Evolutionary conservation across 192 early-diverging fungal species (phyloP), one percentile per base, ranked within the genome.

Genomic region (Mortierella antarctica): DNA sequence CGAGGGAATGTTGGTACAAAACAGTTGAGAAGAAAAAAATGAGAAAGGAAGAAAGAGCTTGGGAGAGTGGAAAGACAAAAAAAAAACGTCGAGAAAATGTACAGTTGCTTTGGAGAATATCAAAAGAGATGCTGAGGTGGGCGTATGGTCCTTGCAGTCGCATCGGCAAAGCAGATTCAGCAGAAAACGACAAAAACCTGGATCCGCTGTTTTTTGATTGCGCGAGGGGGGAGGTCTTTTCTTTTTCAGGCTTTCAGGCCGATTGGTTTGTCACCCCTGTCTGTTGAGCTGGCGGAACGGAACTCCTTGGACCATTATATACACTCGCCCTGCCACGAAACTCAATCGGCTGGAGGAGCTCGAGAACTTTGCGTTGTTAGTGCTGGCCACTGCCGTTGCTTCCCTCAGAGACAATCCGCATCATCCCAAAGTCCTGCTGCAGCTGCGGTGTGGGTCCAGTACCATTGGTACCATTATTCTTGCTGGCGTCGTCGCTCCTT

Each of bases 361-460:
- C 45, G 45, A 44, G 5, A 6, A 13, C 13, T 11, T 11, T 44
- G 18, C 31, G 40, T 56, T 18, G 61, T 62, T 74, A 74, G 73
- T 67, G 67, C 48, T 74, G 73, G 39, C 73, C 73, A 31, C 31
- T 31, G 7, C 65, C 44, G 46, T 53, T 74, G 58, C 57, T 46
- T 11, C 65, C 53, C 10, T 55, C 59, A 31, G 77, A 62, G 21
- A 80, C 70, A 44, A 80, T 71, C 47, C 77, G 58, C 77, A 80
- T 72, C 77, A 80, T 80, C 18, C 77, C 77, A 57, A 80, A 80
- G 20, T 71, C 77, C 45, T 80, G 77, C 48, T 80, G 77, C 20
- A 80, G 77, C 55, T 80, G 77, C n/a, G 77, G 65, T 4, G 70
- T 65, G 20, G 76, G 68, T n/a, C 73, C 58, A n/a, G 57, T 15